Conservation (phyloP, 805 yeast species). For the Huiozyma naganishii region DNA sequence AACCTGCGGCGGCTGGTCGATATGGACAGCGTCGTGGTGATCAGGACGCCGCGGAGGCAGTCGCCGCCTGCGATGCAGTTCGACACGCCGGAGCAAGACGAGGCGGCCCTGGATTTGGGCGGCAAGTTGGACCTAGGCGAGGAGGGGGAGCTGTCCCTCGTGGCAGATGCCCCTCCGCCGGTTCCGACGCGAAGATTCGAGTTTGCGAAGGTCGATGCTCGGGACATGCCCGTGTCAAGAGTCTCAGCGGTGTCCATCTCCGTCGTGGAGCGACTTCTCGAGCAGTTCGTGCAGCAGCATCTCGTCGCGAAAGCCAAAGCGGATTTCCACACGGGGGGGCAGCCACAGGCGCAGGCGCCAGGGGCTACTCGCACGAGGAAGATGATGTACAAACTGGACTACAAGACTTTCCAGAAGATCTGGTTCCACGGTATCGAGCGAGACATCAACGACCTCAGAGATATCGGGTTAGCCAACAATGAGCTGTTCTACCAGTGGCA, state of each 20-base stretch:
- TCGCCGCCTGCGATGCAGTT: background rate
- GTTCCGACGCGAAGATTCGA: background rate
- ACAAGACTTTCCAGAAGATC: conserved; percentile 13
- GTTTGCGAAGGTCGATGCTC: background rate
- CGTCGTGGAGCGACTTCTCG: conserved; percentile 13
- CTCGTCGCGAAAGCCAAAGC: conserved; percentile 16
- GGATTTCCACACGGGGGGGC: conserved; percentile 8
- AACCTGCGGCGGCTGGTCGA: conserved; percentile 18
- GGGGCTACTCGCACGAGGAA: conserved; percentile 4
- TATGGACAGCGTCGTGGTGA: conserved; percentile 12
- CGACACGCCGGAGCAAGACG: background rate
- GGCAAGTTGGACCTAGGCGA: background rate
- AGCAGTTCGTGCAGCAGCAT: conserved; percentile 13
- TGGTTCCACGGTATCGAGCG: conserved; percentile 10
- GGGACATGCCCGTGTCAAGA: conserved; percentile 13
- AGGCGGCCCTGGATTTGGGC: background rate
- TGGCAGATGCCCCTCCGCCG: background rate
- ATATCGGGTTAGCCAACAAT: conserved; percentile 24
- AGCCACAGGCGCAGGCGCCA: conserved; percentile 4
- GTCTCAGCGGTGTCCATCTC: conserved; percentile 20
- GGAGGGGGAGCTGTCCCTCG: background rate
- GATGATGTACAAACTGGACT: conserved; percentile 20
- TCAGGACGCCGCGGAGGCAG: conserved; percentile 10
- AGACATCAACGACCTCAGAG: conserved; percentile 23
- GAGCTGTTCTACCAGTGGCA: conserved; percentile 8